Percentiles rank a stretch among this genome's conserved stretches.
phyloP scores from a whole-genome alignment of 768 basidiomycete genomes.

The Lactifluus piperatus region DNA sequence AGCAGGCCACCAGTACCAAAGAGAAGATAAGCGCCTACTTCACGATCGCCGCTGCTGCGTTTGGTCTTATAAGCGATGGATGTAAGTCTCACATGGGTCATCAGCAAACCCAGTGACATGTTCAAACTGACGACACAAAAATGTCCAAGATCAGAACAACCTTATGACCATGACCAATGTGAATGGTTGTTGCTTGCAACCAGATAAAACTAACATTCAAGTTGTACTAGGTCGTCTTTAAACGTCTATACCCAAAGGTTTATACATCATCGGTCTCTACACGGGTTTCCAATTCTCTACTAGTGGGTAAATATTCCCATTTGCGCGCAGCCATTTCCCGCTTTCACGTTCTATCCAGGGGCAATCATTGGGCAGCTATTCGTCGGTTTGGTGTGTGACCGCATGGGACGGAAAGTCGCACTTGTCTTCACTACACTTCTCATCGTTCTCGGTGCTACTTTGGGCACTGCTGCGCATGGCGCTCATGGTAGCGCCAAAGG shows the following conservation, averaged over 20 bases:
- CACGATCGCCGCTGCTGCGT: slow-evolving; percentile 55
- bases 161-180: slow-evolving; percentile 65
- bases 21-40: slow-evolving; percentile 49
- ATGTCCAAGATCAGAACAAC: slow-evolving; percentile 51
- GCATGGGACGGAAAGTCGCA: slow-evolving; percentile 67
- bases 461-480: slow-evolving; percentile 62
- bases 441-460: slow-evolving; percentile 60
- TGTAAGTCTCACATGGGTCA: slow-evolving; percentile 29
- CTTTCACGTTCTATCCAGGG: slow-evolving; percentile 30
- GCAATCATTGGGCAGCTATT: slow-evolving; percentile 52
- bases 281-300: slow-evolving; percentile 59
- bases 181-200: slow-evolving; percentile 11
- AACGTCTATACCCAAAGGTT: slow-evolving; percentile 48
- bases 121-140: background rate
- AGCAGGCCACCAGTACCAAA: slow-evolving; percentile 3
- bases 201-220: slow-evolving; percentile 16
- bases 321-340: background rate
- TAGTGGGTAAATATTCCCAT: slow-evolving; percentile 43
- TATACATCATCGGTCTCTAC: slow-evolving; percentile 59
- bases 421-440: slow-evolving; percentile 58
- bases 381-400: slow-evolving; percentile 65
- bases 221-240: slow-evolving; percentile 51
- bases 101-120: background rate
- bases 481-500: slow-evolving; percentile 45
- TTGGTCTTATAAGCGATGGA: slow-evolving; percentile 58